Evolutionary conservation across 108 stramenopile species (phyloP).

Genomic region (Conticribra guillardii): DNA sequence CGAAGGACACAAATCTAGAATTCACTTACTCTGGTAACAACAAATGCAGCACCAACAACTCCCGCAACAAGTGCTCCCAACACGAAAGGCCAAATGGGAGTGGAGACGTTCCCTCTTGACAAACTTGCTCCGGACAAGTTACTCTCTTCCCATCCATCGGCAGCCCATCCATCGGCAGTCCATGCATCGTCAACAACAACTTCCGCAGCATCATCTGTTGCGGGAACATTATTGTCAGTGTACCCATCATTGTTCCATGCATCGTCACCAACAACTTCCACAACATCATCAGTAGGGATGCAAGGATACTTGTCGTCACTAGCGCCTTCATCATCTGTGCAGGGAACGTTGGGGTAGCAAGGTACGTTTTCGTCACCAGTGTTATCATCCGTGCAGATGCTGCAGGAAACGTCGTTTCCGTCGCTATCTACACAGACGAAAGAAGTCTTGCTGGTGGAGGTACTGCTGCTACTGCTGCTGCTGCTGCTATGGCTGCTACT

Average conservation of each 20-base stretch:
- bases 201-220: background rate
- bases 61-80: slow-evolving; percentile 16
- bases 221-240: background rate
- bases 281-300: too few species aligned
- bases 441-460: background rate
- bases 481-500: background rate
- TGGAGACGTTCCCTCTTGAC: background rate
- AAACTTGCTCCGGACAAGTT: background rate
- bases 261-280: too few species aligned
- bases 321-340: background rate
- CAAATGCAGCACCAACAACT: slow-evolving; percentile 9
- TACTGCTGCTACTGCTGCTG: background rate
- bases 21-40: slow-evolving; percentile 5
- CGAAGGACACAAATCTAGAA: too few species aligned
- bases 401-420: background rate
- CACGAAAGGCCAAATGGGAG: slow-evolving; percentile 8
- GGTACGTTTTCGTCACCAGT: background rate
- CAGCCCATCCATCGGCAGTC: too few species aligned
- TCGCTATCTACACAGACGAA: background rate
- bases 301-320: too few species aligned
- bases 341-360: background rate
- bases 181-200: background rate
- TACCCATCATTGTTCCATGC: too few species aligned
- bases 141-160: slow-evolving; percentile 9
- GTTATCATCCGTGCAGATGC: background rate